These are phyloP conservation scores for Ambrosia trifida DNA, from an alignment of 129 eudicot genomes.

Conservation along the genomic window DNA sequence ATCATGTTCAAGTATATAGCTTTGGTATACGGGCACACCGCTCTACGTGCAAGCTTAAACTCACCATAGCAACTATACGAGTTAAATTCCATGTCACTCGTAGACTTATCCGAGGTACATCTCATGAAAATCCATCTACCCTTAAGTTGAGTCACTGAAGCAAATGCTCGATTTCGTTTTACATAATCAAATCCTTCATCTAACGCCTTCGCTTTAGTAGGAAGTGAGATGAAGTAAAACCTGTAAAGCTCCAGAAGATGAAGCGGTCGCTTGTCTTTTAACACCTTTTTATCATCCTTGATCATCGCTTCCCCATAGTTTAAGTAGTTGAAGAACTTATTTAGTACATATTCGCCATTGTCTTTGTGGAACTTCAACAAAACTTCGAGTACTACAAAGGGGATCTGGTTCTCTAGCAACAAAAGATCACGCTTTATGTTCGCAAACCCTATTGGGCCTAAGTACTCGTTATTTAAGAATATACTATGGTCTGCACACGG, in stretches of 20 bases:
- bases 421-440: slow-evolving; percentile 28
- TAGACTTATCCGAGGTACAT: not conserved
- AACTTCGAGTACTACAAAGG: slow-evolving; percentile 28
- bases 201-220: not conserved
- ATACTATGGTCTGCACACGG: not conserved
- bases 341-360: slow-evolving; percentile 15
- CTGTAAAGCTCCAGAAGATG: slow-evolving; percentile 40
- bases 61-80: slow-evolving; percentile 19
- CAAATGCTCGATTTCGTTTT: slow-evolving; percentile 27
- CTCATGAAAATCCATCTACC: slow-evolving; percentile 22
- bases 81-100: slow-evolving; percentile 24
- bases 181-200: slow-evolving; percentile 9
- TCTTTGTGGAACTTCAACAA: slow-evolving; percentile 26
- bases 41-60: slow-evolving; percentile 26
- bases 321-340: not conserved
- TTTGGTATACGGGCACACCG: slow-evolving; percentile 13
- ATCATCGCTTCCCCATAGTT: slow-evolving; percentile 15
- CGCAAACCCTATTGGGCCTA: slow-evolving; percentile 28
- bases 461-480: slow-evolving; percentile 21
- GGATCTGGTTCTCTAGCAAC: slow-evolving; percentile 41
- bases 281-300: slow-evolving; percentile 6
- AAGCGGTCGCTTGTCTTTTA: slow-evolving; percentile 19
- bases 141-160: slow-evolving; percentile 33
- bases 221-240: slow-evolving; percentile 21
- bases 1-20: slow-evolving; percentile 31